Evolutionary conservation across 176 grass and related monocot species (phyloP).

Genomic region (Pharus latifolius): DNA sequence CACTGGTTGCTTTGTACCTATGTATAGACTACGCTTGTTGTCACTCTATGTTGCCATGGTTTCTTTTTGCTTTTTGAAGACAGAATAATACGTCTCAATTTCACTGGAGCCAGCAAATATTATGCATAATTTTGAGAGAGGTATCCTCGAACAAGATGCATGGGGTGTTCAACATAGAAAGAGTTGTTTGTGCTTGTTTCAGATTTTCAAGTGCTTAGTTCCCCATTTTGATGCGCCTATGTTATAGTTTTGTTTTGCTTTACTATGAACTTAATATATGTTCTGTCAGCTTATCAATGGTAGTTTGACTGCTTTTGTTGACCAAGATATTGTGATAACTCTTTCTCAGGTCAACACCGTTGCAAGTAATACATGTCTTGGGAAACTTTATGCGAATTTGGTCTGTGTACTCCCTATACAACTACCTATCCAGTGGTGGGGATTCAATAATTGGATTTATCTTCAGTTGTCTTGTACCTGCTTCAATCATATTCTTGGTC

Average conservation of each 20-base stretch:
- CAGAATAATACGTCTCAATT: background rate
- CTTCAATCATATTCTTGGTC: conserved; percentile 73
- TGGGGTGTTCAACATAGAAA: background rate
- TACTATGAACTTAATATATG: too few species aligned
- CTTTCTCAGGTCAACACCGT: conserved; percentile 47
- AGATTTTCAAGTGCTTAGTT: background rate
- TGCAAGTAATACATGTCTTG: conserved; percentile 82
- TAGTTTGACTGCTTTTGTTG: background rate
- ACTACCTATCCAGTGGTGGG: conserved; percentile 23
- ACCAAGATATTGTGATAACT: background rate
- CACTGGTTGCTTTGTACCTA: background rate
- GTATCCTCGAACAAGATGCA: background rate
- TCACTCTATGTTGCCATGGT: background rate
- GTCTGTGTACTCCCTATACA: conserved; percentile 60
- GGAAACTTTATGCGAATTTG: conserved; percentile 88
- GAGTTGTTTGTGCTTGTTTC: background rate
- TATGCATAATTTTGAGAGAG: background rate
- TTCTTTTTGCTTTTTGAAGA: background rate
- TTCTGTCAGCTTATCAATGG: too few species aligned
- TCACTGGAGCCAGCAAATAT: background rate
- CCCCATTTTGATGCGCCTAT: background rate
- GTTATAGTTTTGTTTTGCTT: background rate
- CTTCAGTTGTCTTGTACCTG: conserved; percentile 89
- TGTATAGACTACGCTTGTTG: background rate
- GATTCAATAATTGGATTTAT: conserved; percentile 79